phyloP scores from a whole-genome alignment of 2,329 filamentous ascomycete species.

The Tolypocladium album region DNA sequence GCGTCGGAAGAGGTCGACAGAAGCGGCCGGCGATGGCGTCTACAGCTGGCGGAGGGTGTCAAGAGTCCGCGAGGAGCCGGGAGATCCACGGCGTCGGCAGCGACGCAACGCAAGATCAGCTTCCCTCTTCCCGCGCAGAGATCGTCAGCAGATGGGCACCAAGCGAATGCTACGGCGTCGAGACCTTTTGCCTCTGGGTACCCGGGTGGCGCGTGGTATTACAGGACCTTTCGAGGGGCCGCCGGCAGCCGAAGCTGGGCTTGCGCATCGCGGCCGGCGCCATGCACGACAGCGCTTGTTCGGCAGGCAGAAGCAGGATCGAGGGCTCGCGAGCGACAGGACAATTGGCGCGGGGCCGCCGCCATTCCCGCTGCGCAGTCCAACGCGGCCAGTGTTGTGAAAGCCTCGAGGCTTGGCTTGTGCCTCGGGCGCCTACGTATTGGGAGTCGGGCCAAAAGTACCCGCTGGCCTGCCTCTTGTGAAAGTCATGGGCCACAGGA shows the following conservation, averaged over 20 bases:
- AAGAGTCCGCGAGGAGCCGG: neutral
- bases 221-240: neutral
- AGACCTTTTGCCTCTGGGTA: neutral
- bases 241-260: neutral
- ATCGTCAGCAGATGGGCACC: neutral
- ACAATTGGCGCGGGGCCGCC: neutral
- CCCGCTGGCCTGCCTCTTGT: constrained; percentile 3
- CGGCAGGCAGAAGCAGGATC: neutral
- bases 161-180: neutral
- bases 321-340: neutral
- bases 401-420: neutral
- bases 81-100: neutral
- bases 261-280: neutral
- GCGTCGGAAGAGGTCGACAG: neutral
- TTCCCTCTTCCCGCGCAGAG: neutral
- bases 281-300: neutral
- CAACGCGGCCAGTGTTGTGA: neutral
- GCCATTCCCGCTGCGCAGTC: neutral
- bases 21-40: neutral
- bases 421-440: neutral
- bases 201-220: neutral
- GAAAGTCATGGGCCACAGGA: neutral
- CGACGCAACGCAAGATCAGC: neutral
- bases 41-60: neutral
- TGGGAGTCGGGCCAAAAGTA: constrained; percentile 2